phyloP scores from a whole-genome alignment of 768 basidiomycete genomes.

The Russula earlei region DNA sequence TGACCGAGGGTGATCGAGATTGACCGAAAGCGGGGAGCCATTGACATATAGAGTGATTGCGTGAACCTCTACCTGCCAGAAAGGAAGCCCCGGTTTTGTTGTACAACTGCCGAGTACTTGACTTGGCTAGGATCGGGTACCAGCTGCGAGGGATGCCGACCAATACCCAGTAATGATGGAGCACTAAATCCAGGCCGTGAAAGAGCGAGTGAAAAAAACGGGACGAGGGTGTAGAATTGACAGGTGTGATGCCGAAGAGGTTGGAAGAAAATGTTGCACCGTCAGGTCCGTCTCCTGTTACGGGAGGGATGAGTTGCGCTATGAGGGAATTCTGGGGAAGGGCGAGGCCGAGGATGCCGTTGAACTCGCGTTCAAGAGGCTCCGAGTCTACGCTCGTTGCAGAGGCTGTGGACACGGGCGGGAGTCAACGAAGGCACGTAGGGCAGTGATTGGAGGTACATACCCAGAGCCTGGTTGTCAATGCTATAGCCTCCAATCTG shows the following conservation, averaged over 20 bases:
- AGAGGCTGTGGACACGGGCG: conserved; percentile 36
- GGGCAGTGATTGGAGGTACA: conserved; percentile 13
- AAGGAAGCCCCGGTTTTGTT: conserved; percentile 36
- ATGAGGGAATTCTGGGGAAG: conserved; percentile 68
- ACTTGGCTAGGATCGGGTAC: conserved; percentile 45
- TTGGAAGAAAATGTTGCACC: conserved; percentile 64
- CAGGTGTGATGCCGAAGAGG: conserved; percentile 57
- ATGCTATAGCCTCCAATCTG: conserved; percentile 56
- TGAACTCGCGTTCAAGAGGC: conserved; percentile 46
- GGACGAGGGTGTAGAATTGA: conserved; percentile 39
- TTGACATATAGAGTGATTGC: conserved; percentile 54
- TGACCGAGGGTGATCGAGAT: conserved; percentile 32
- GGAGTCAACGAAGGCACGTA: neutral
- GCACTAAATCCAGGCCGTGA: conserved; percentile 53
- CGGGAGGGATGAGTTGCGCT: conserved; percentile 39
- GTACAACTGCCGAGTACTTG: conserved; percentile 39
- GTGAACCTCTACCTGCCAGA: conserved; percentile 53
- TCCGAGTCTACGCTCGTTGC: conserved; percentile 46
- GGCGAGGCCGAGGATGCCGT: conserved; percentile 67
- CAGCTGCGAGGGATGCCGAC: conserved; percentile 48
- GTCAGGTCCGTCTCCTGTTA: conserved; percentile 41
- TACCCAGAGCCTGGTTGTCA: conserved; percentile 61
- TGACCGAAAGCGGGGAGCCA: conserved; percentile 32
- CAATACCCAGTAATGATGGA: conserved; percentile 59
- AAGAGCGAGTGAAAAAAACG: conserved; percentile 63